Conservation (phyloP, 495 filamentous ascomycete species). For the Lasiosphaeris hirsuta region DNA sequence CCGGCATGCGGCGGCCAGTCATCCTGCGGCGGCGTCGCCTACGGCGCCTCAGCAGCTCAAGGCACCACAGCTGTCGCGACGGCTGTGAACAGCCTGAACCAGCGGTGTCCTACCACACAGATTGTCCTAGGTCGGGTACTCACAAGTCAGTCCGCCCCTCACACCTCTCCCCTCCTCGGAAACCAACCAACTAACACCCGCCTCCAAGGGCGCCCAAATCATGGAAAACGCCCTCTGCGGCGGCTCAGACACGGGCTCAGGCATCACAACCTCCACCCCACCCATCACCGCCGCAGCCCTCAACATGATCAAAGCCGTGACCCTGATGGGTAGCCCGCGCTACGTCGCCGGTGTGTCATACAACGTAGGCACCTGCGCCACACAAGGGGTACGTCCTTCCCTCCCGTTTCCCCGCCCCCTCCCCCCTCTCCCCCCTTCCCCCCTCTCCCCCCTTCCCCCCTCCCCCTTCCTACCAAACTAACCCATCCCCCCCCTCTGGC, state of each 20-base stretch:
- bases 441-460: background rate
- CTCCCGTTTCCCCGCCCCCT: too few species aligned
- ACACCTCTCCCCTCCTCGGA: background rate
- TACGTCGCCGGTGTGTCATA: slow-evolving; percentile 53
- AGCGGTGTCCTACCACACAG: slow-evolving; percentile 53
- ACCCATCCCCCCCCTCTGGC: background rate
- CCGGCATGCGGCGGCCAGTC: slow-evolving; percentile 57
- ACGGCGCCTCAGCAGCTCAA: slow-evolving; percentile 50
- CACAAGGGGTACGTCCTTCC: slow-evolving; percentile 56
- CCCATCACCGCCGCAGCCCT: slow-evolving; percentile 6
- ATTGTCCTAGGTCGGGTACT: slow-evolving; percentile 62
- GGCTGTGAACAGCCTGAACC: slow-evolving; percentile 54
- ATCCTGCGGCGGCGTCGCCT: slow-evolving; percentile 48
- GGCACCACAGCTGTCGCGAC: slow-evolving; percentile 53
- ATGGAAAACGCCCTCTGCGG: slow-evolving; percentile 63
- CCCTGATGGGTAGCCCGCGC: slow-evolving; percentile 62
- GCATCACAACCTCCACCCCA: slow-evolving; percentile 25
- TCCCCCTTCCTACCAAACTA: too few species aligned
- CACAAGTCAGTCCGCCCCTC: slow-evolving; percentile 41
- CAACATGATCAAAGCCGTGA: slow-evolving; percentile 49
- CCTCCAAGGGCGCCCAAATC: slow-evolving; percentile 55
- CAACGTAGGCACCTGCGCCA: slow-evolving; percentile 57
- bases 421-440: background rate
- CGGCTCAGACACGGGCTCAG: slow-evolving; percentile 49
- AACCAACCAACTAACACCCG: background rate